Percentiles rank a stretch among this genome's conserved stretches.
Conservation (phyloP, 2,329 filamentous ascomycete species). For the Aureobasidium lini region DNA sequence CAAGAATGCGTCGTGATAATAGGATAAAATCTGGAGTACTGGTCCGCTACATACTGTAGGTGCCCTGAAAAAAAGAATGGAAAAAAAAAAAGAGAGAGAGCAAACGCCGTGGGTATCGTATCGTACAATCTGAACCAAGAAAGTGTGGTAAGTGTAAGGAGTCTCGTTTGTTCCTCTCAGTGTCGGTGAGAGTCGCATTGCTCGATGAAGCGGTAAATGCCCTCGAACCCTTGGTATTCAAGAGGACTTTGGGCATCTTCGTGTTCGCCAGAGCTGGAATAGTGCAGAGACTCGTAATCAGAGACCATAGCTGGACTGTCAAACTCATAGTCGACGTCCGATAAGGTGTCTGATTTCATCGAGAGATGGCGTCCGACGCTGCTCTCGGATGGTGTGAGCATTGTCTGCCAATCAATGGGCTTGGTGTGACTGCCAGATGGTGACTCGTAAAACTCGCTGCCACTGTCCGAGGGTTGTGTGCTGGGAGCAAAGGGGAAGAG, state of each 20-base stretch:
- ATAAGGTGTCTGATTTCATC: conserved; percentile 25
- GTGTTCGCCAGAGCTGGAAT: conserved; percentile 31
- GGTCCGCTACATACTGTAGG: too few species aligned
- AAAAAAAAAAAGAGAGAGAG: background rate
- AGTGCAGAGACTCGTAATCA: conserved; percentile 51
- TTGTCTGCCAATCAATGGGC: conserved; percentile 42
- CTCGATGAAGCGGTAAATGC: conserved; percentile 59
- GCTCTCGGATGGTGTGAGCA: conserved; percentile 43
- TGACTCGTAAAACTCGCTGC: conserved; percentile 32
- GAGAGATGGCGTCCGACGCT: conserved; percentile 20
- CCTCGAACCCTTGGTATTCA: conserved; percentile 56
- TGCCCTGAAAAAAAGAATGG: background rate
- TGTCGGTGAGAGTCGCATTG: conserved; percentile 45
- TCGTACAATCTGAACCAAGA: conserved; percentile 6
- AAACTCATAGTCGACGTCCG: conserved; percentile 22
- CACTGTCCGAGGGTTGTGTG: conserved; percentile 32
- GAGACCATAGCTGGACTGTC: conserved; percentile 38
- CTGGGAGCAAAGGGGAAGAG: conserved; percentile 80
- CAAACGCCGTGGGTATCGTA: conserved; percentile 9
- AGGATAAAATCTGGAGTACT: too few species aligned
- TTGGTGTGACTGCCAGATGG: conserved; percentile 31
- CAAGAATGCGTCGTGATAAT: too few species aligned
- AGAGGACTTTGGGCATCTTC: conserved; percentile 33
- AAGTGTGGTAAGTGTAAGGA: background rate
- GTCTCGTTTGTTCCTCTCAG: background rate